phyloP scores from a whole-genome alignment of 2,329 filamentous ascomycete species.

The Pestalotiopsis sp. region DNA sequence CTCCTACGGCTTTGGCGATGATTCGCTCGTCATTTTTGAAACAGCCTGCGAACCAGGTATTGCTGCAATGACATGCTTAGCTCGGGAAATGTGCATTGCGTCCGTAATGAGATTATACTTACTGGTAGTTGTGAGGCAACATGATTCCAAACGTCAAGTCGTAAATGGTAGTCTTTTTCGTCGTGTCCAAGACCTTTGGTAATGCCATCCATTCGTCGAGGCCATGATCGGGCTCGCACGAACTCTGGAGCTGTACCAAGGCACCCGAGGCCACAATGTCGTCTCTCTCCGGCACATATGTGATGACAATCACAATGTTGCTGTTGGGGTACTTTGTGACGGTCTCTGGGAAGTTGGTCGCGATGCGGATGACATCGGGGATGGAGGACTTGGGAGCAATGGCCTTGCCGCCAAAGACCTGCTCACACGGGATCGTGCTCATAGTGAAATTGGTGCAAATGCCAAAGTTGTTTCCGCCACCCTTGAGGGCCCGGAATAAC shows the following conservation, averaged over 20 bases:
- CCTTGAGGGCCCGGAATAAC: constrained; percentile 45
- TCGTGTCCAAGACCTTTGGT: constrained; percentile 16
- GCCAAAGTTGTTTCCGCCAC: constrained; percentile 41
- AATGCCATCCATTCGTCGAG: constrained; percentile 20
- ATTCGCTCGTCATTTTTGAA: constrained; percentile 21
- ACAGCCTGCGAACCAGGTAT: constrained; percentile 9
- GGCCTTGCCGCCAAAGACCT: constrained; percentile 26
- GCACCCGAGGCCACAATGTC: constrained; percentile 16
- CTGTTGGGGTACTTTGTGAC: constrained; percentile 17
- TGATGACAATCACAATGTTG: constrained; percentile 22
- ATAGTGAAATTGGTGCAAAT: constrained; percentile 25
- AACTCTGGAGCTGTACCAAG: constrained; percentile 17
- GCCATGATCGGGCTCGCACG: constrained; percentile 17
- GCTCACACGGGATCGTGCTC: constrained; percentile 20
- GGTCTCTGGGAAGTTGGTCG: constrained; percentile 13
- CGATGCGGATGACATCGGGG: constrained; percentile 17
- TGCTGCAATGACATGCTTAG: background rate
- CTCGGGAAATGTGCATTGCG: background rate
- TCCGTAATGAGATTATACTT: background rate
- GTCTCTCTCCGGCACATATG: constrained; percentile 19
- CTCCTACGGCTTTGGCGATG: constrained; percentile 14
- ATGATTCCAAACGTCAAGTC: constrained; percentile 23
- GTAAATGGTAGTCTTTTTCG: constrained; percentile 19
- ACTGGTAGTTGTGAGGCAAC: constrained; percentile 16
- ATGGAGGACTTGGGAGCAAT: constrained; percentile 14